Conservation (phyloP, 2,329 filamentous ascomycete genomes). For the Fusarium musae region DNA sequence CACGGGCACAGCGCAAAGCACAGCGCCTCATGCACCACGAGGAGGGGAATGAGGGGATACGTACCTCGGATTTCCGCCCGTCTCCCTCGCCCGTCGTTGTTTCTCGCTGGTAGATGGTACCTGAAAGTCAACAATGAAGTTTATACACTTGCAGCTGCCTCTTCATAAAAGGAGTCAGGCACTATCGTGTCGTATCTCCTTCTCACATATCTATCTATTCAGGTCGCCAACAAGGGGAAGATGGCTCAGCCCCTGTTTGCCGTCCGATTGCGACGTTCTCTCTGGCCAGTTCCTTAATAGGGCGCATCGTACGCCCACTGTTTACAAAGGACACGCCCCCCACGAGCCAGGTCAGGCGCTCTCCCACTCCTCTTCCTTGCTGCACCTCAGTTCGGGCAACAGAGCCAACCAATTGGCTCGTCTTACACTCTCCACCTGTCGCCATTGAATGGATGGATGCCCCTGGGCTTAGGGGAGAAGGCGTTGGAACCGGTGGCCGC, state of each 20-base stretch:
- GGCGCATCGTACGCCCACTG: slow-evolving; percentile 25
- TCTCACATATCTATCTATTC: slow-evolving; percentile 14
- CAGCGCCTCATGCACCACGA: slow-evolving; percentile 34
- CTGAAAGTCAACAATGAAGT: background rate
- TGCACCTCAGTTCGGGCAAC: slow-evolving; percentile 43
- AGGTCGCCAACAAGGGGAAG: slow-evolving; percentile 14
- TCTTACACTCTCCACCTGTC: slow-evolving; percentile 34
- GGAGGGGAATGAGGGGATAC: slow-evolving; percentile 34
- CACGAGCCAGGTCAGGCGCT: slow-evolving; percentile 15
- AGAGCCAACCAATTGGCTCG: slow-evolving; percentile 34
- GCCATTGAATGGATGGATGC: slow-evolving; percentile 40
- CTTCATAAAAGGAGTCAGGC: background rate
- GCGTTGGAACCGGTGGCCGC: slow-evolving; percentile 41
- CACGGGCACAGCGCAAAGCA: slow-evolving; percentile 29
- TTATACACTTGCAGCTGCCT: background rate
- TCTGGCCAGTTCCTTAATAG: slow-evolving; percentile 36
- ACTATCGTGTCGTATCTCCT: slow-evolving; percentile 10
- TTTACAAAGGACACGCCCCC: slow-evolving; percentile 13
- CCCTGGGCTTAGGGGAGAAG: slow-evolving; percentile 32
- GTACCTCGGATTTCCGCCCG: background rate
- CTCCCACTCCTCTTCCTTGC: slow-evolving; percentile 32
- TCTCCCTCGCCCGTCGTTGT: slow-evolving; percentile 9
- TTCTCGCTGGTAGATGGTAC: background rate
- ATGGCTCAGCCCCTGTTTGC: slow-evolving; percentile 40
- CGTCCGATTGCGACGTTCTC: slow-evolving; percentile 40